phyloP scores from a whole-genome alignment of 352 stramenopile genomes.

The Globisporangium echinulatum region DNA sequence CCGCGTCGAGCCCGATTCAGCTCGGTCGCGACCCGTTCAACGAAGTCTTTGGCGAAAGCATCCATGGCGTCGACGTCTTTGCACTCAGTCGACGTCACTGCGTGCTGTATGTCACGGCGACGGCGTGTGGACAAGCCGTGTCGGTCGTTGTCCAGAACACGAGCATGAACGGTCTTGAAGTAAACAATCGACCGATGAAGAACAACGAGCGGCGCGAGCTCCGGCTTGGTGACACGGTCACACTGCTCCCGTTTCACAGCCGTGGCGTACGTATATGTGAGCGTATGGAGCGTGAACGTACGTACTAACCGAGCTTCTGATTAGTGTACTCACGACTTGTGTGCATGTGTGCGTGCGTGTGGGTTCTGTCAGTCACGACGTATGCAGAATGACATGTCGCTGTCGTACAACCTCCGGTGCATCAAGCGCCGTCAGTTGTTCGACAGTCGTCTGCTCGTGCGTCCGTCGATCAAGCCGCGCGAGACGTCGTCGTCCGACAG shows the following conservation, averaged over 20 bases:
- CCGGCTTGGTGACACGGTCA: conserved; percentile 50
- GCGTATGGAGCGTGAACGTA: background rate
- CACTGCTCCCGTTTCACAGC: conserved; percentile 40
- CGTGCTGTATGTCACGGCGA: conserved; percentile 45
- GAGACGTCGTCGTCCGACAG: background rate
- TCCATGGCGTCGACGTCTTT: conserved; percentile 44
- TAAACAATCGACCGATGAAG: conserved; percentile 54
- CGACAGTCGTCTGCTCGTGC: conserved; percentile 2
- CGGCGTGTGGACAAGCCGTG: conserved; percentile 23
- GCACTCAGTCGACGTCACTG: conserved; percentile 59
- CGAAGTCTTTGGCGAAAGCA: conserved; percentile 61
- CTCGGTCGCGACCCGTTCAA: conserved; percentile 53
- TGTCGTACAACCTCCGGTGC: conserved; percentile 34
- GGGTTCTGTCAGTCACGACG: background rate
- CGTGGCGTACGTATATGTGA: conserved; percentile 26
- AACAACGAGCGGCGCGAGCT: conserved; percentile 33
- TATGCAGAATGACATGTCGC: conserved; percentile 32
- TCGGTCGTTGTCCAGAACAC: conserved; percentile 62
- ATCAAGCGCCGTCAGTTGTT: conserved; percentile 4
- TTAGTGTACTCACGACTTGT: too few species aligned
- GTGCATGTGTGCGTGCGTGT: too few species aligned
- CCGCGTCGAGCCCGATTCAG: conserved; percentile 19
- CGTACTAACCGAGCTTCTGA: too few species aligned
- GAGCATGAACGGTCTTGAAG: conserved; percentile 59
- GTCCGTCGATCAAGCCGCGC: conserved; percentile 12